phyloP scores from a whole-genome alignment of 768 basidiomycete genomes.

The Russula griseocarnosa region DNA sequence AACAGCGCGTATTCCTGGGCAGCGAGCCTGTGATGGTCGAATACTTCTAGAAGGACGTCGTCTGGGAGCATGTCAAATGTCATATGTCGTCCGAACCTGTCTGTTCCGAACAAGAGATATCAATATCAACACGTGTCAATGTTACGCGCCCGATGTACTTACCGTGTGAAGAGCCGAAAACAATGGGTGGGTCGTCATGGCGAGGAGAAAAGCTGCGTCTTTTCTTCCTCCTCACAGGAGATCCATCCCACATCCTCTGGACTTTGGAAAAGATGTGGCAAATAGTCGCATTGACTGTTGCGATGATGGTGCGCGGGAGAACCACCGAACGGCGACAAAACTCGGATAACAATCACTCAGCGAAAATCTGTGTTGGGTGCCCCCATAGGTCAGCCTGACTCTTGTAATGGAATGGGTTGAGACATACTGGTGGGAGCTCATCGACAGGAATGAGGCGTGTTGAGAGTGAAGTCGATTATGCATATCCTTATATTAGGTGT shows the following conservation, averaged over 20 bases:
- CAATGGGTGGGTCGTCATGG: background rate
- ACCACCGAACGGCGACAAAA: background rate
- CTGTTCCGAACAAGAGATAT: background rate
- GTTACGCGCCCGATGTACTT: background rate
- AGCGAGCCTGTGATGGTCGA: slow-evolving; percentile 12
- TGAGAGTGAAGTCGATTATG: background rate
- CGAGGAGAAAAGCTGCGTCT: background rate
- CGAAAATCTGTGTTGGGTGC: background rate
- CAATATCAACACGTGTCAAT: slow-evolving; percentile 3
- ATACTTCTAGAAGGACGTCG: slow-evolving; percentile 21
- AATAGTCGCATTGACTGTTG: slow-evolving; percentile 14
- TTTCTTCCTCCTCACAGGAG: background rate
- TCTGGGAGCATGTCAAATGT: slow-evolving; percentile 16
- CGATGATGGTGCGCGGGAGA: background rate
- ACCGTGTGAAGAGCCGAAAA: background rate
- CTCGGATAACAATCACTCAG: background rate
- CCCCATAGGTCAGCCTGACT: background rate
- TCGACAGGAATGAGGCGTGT: background rate
- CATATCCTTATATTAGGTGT: slow-evolving; percentile 10
- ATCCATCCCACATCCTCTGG: slow-evolving; percentile 12
- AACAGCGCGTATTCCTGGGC: slow-evolving; percentile 7
- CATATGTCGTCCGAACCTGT: background rate
- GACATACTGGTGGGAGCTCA: slow-evolving; percentile 15
- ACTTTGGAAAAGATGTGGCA: slow-evolving; percentile 8
- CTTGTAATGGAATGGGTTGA: background rate